Percentiles rank a stretch among this genome's conserved stretches.
phyloP scores from a whole-genome alignment of 257 asterid genomes.

The Anisodus acutangulus region DNA sequence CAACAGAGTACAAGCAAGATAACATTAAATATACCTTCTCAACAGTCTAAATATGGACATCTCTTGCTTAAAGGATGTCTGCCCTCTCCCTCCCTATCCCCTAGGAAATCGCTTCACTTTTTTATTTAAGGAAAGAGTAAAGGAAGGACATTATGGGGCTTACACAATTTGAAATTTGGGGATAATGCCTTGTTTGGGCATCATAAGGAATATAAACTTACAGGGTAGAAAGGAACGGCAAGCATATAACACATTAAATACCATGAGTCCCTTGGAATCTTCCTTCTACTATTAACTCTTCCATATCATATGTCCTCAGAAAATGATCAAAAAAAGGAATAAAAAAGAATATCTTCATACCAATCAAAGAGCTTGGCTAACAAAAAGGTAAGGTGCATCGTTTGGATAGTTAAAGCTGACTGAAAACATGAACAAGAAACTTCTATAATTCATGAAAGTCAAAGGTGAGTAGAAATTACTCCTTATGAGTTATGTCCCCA shows the following conservation, averaged over 20 bases:
- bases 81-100: constrained; percentile 15
- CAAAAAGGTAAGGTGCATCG: too few relatives aligned
- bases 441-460: neutral
- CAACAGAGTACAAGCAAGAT: neutral
- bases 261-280: too few relatives aligned
- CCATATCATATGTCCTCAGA: neutral
- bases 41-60: neutral
- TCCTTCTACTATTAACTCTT: neutral
- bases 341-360: neutral
- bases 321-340: neutral
- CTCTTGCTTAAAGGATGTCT: neutral
- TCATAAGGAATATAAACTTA: too few relatives aligned
- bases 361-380: neutral
- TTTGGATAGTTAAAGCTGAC: neutral
- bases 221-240: too few relatives aligned
- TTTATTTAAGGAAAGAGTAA: too few relatives aligned
- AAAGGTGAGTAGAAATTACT: neutral
- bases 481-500: neutral
- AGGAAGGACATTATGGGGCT: too few relatives aligned
- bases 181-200: too few relatives aligned
- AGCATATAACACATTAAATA: too few relatives aligned
- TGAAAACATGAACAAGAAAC: neutral
- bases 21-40: neutral
- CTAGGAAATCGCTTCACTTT: neutral
- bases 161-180: too few relatives aligned